phyloP scores from a whole-genome alignment of 2,329 filamentous ascomycete genomes.

The Teratosphaeria zuluensis region DNA sequence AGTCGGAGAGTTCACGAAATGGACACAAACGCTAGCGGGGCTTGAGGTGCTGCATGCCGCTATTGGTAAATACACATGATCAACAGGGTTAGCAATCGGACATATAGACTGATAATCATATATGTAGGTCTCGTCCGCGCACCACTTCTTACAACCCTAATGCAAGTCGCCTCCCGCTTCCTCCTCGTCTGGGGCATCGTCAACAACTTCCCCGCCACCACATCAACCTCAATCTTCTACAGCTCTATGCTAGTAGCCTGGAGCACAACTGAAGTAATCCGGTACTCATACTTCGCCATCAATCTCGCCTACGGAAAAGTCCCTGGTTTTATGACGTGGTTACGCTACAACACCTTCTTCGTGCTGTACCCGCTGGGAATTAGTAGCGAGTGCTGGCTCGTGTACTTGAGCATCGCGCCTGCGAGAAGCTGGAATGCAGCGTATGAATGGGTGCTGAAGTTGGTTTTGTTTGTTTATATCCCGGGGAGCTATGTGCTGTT shows the following conservation, averaged over 20 bases:
- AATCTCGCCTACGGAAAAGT: conserved; percentile 49
- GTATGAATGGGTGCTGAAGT: conserved; percentile 52
- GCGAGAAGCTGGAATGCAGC: conserved; percentile 41
- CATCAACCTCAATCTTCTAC: conserved; percentile 51
- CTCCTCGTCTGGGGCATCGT: conserved; percentile 84
- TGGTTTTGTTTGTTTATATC: conserved; percentile 64
- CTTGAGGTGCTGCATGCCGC: conserved; percentile 78
- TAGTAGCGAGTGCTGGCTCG: conserved; percentile 71
- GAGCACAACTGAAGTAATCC: conserved; percentile 83
- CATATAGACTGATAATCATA: not conserved
- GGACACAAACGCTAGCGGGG: conserved; percentile 73
- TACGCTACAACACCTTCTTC: conserved; percentile 86
- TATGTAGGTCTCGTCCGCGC: conserved; percentile 68
- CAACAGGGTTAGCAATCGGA: not conserved
- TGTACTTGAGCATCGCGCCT: conserved; percentile 57
- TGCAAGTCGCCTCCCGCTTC: conserved; percentile 83
- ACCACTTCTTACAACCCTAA: conserved; percentile 71
- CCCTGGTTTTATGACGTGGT: conserved; percentile 61
- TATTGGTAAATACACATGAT: conserved; percentile 48
- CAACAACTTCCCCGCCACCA: conserved; percentile 59
- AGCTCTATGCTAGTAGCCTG: conserved; percentile 75
- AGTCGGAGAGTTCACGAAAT: conserved; percentile 59
- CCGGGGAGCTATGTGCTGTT: conserved; percentile 78
- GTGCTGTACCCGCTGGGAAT: conserved; percentile 90
- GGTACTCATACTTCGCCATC: conserved; percentile 84